Evolutionary conservation across 331 rosid species (phyloP).

Genomic region (Malus hybrid): DNA sequence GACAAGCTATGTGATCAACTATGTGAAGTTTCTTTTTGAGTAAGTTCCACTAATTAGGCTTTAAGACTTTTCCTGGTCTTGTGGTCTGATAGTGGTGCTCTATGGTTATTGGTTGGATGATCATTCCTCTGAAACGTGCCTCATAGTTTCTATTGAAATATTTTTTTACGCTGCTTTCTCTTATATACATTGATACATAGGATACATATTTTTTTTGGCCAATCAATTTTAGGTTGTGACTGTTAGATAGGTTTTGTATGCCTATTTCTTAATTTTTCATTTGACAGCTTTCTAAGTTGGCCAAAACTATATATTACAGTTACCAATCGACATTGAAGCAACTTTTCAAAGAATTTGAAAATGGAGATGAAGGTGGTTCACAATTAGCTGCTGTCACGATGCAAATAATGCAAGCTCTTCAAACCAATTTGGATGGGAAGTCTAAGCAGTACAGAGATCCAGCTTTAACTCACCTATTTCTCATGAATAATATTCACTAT

Average conservation of each 20-base stretch:
- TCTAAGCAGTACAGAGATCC: slow-evolving; percentile 85
- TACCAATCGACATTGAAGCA: slow-evolving; percentile 95
- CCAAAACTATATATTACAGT: slow-evolving; percentile 37
- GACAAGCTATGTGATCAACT: slow-evolving; percentile 95
- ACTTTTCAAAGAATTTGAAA: slow-evolving; percentile 85
- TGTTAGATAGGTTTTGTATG: neutral
- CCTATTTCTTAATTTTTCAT: neutral
- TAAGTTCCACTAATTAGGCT: slow-evolving; percentile 36
- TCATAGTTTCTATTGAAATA: neutral
- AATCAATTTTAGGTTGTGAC: neutral
- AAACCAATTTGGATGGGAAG: slow-evolving; percentile 89
- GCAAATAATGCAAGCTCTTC: slow-evolving; percentile 98
- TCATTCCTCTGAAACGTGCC: neutral
- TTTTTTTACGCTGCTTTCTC: neutral
- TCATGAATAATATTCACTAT: slow-evolving; percentile 37
- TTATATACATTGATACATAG: too few species aligned
- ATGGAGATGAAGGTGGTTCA: slow-evolving; percentile 55
- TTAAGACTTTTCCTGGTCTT: neutral
- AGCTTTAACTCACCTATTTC: slow-evolving; percentile 81
- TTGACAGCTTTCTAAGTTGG: slow-evolving; percentile 3
- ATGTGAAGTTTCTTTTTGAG: slow-evolving; percentile 96
- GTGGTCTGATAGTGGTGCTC: neutral
- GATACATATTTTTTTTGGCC: neutral
- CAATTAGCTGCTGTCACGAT: slow-evolving; percentile 83
- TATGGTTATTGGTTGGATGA: neutral